These are phyloP conservation scores for Coemansia reversa DNA, from an alignment of 192 early-diverging fungal species.

Conservation along the genomic window DNA sequence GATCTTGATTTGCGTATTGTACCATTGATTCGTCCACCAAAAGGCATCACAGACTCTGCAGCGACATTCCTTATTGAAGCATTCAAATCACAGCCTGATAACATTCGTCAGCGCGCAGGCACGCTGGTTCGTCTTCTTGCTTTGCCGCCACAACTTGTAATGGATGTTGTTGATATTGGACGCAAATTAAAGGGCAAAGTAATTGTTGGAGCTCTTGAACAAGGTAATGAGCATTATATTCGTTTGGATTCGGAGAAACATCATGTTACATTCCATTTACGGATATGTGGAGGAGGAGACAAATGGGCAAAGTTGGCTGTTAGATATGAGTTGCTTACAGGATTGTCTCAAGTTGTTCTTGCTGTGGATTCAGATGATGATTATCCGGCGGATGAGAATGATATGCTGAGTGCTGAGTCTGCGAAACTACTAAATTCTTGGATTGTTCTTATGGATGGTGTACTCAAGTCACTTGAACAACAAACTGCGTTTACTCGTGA, in stretches of 20 bases:
- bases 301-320: conserved; percentile 23
- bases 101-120: conserved; percentile 36
- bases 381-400: background rate
- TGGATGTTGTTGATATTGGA: conserved; percentile 41
- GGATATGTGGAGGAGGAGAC: background rate
- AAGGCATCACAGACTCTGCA: conserved; percentile 41
- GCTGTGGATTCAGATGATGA: conserved; percentile 4
- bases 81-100: conserved; percentile 32
- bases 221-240: conserved; percentile 29
- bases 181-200: conserved; percentile 24
- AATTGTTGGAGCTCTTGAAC: conserved; percentile 13
- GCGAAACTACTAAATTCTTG: conserved; percentile 11
- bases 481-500: conserved; percentile 46
- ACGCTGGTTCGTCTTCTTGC: conserved; percentile 42
- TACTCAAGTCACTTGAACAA: conserved; percentile 21
- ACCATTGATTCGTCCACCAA: conserved; percentile 45
- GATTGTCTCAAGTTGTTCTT: conserved; percentile 14
- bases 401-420: background rate
- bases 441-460: conserved; percentile 16
- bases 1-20: conserved; percentile 48
- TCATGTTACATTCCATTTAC: conserved; percentile 24
- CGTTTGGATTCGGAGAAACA: conserved; percentile 21
- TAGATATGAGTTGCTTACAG: conserved; percentile 31
- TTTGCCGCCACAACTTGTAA: conserved; percentile 44
- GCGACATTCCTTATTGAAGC: conserved; percentile 21